phyloP scores from a whole-genome alignment of 257 asterid genomes.

The Prunella vulgaris region DNA sequence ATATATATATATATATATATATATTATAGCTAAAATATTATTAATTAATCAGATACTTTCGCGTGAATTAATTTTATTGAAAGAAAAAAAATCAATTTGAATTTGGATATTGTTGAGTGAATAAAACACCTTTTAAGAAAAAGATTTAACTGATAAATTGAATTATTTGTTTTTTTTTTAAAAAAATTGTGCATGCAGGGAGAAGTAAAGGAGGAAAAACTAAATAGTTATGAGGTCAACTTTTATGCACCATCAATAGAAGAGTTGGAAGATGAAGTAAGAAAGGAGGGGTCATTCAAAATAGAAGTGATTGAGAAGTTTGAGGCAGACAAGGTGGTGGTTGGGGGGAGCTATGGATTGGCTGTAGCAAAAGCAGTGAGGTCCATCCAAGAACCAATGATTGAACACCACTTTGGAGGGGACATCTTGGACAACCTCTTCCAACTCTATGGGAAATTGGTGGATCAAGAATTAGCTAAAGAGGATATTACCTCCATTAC shows the following conservation, averaged over 20 bases:
- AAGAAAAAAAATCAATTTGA: background rate
- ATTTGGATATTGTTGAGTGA: no score
- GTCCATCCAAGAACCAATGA: constrained; percentile 81
- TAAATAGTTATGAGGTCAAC: constrained; percentile 68
- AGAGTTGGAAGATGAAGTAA: constrained; percentile 59
- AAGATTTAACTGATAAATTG: background rate
- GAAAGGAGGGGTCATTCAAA: constrained; percentile 53
- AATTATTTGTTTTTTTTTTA: background rate
- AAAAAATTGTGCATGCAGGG: constrained; percentile 37
- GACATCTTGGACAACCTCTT: constrained; percentile 51
- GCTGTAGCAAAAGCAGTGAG: constrained; percentile 72
- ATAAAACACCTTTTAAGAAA: no score
- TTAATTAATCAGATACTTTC: background rate
- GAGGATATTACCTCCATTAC: constrained; percentile 45
- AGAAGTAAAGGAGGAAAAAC: constrained; percentile 45
- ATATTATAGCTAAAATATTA: no score
- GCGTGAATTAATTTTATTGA: no score
- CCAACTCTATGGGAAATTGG: constrained; percentile 50
- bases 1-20: no score
- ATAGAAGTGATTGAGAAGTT: constrained; percentile 46
- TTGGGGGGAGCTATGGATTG: constrained; percentile 58
- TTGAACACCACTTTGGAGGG: constrained; percentile 65
- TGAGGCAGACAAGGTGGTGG: constrained; percentile 48
- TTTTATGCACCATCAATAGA: constrained; percentile 75
- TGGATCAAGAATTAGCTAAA: constrained; percentile 55